Percentiles rank a stretch among this genome's conserved stretches.
Conservation (phyloP, 164 flowering plant genomes). For the Saururus chinensis region DNA sequence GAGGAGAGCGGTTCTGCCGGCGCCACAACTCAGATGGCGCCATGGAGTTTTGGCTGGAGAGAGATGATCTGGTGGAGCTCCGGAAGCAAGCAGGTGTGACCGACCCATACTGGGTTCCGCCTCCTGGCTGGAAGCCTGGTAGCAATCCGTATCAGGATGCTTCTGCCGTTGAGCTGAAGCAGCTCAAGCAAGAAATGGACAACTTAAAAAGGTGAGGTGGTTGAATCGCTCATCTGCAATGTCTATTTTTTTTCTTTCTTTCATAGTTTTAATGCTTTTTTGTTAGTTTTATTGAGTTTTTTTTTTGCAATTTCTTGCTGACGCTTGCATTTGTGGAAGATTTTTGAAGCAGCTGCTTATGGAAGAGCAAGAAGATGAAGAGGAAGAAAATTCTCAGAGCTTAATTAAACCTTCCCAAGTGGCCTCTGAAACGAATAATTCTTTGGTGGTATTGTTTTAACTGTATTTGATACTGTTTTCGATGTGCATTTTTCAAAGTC, state of each 20-base stretch:
- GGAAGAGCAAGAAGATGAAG: neutral
- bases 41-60: constrained; percentile 92
- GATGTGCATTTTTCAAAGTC: too few species aligned
- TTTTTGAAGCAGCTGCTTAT: neutral
- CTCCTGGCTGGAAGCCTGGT: constrained; percentile 68
- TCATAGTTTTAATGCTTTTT: neutral
- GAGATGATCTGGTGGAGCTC: constrained; percentile 42
- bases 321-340: neutral
- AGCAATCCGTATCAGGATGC: constrained; percentile 54
- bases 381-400: neutral
- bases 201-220: neutral
- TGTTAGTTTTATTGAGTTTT: neutral
- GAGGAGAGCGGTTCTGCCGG: constrained; percentile 58
- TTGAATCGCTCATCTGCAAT: neutral
- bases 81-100: constrained; percentile 65
- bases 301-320: too few species aligned
- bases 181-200: constrained; percentile 37
- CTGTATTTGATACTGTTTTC: neutral
- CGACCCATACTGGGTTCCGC: constrained; percentile 82
- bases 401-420: neutral
- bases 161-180: constrained; percentile 44
- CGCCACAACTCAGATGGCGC: constrained; percentile 78
- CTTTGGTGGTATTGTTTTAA: neutral
- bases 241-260: neutral
- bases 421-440: neutral